These are phyloP conservation scores for Phytophthora sp. DNA, from an alignment of 352 stramenopile genomes.

Conservation along the genomic window DNA sequence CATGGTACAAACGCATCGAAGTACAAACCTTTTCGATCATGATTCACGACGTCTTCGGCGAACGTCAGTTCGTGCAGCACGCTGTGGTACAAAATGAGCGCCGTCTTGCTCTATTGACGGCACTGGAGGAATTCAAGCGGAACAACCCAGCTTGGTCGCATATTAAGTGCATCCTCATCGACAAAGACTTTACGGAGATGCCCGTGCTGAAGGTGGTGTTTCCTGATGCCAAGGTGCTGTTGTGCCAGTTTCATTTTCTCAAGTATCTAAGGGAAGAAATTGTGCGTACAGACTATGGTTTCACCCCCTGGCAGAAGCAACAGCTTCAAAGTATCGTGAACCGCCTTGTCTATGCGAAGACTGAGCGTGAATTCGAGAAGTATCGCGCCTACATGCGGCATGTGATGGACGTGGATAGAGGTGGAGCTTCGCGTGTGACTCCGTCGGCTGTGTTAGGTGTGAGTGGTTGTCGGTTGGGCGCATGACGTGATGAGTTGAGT, in stretches of 20 bases:
- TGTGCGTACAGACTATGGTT: neutral
- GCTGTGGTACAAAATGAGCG: neutral
- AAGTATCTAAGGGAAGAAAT: neutral
- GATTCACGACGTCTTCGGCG: constrained; percentile 22
- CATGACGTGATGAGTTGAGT: no score
- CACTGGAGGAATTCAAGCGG: neutral
- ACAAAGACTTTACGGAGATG: neutral
- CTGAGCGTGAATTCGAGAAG: neutral
- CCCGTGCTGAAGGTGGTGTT: neutral
- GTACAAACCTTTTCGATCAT: constrained; percentile 37
- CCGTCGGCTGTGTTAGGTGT: no score
- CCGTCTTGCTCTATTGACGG: neutral
- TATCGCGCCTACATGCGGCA: neutral
- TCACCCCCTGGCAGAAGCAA: neutral
- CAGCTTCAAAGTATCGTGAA: neutral
- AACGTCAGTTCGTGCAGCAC: constrained; percentile 31
- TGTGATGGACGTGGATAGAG: neutral
- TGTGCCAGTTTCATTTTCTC: neutral
- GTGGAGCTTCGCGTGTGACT: no score
- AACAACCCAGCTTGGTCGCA: neutral
- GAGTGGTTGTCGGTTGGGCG: no score
- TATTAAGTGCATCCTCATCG: neutral
- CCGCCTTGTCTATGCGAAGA: neutral
- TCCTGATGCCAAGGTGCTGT: neutral
- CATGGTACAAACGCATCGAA: constrained; percentile 28